These are phyloP conservation scores for Populus nigra DNA, from an alignment of 345 rosid genomes.

Conservation along the genomic window DNA sequence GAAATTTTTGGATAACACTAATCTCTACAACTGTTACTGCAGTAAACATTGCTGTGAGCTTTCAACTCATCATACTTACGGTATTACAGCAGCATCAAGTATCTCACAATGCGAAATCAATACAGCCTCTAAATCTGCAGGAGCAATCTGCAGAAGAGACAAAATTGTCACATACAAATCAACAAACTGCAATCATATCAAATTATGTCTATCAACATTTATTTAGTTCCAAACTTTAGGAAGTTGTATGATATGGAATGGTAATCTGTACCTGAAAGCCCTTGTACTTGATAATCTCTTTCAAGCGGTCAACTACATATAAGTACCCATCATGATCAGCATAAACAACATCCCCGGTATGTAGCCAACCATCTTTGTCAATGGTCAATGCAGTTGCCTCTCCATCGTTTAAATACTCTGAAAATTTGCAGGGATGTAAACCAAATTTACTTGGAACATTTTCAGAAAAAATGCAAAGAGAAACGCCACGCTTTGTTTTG, in stretches of 20 bases:
- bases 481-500: neutral
- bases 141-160: constrained; percentile 57
- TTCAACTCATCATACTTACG: constrained; percentile 35
- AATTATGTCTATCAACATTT: too few relatives aligned
- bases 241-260: neutral
- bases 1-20: neutral
- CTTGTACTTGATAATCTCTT: constrained; percentile 83
- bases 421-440: constrained; percentile 1
- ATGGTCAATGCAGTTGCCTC: constrained; percentile 56
- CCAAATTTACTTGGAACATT: neutral
- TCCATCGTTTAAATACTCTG: constrained; percentile 66
- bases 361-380: constrained; percentile 75
- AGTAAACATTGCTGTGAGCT: neutral
- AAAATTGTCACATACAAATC: neutral
- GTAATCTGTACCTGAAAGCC: constrained; percentile 68
- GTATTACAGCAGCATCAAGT: constrained; percentile 69
- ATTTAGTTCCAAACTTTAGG: neutral
- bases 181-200: too few relatives aligned
- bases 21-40: neutral
- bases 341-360: constrained; percentile 79
- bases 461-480: neutral
- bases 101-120: constrained; percentile 69
- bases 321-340: constrained; percentile 76
- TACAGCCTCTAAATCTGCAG: constrained; percentile 82
- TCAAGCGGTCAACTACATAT: constrained; percentile 60